Evolutionary conservation across 257 asterid species (phyloP), one percentile per base, ranked within the genome.

Genomic region (Mitragyna speciosa): DNA sequence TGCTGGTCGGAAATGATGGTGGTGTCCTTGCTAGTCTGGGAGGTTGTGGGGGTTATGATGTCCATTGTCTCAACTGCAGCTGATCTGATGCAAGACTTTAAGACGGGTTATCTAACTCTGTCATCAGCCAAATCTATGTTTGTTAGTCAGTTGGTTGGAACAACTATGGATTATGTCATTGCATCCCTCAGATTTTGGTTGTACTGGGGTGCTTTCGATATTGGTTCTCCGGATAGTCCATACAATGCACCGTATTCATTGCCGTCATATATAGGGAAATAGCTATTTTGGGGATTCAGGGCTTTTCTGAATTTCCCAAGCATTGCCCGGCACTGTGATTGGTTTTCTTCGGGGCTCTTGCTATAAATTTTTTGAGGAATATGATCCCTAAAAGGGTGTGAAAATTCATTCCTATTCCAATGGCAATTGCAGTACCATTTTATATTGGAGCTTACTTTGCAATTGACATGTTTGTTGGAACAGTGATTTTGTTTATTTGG

Each of bases 41-140:
- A 30, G 96, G 97, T 39, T 95, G 99, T 85, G 99, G 99, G 99
- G 99, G 41, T 93, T 47, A 93, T 95, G 97, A 95, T 95, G 98
- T 88, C 97, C 58, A 93, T 95, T 36, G 99, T 95, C 79, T 87
- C 99, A 80, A 95, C 98, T 54, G 98, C 98, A 52, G 99, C 99
- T 65, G 99, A 95, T 73, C 68, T 95, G 76, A 95, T 95, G 99
- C 98, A 95, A 85, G 99, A 95, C 85, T 93, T 95, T 59, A 95
- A 91, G 71, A 95, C 98, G 0, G 98, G 97, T 52, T 93, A 93
- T 80, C 95, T 95, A 10, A 95, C 99, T 8, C 52, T 87, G 56
- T 95, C 99, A 33, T 95, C 99, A n/a, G 96, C 98, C 6, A 92
- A 89, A 61, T 95, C 99, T 1, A 95, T 95, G 99, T 95, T 75